Percentiles rank a stretch among this genome's conserved stretches.
Evolutionary conservation across 257 asterid genomes (phyloP).

Genomic region (Nicotiana tabacum): DNA sequence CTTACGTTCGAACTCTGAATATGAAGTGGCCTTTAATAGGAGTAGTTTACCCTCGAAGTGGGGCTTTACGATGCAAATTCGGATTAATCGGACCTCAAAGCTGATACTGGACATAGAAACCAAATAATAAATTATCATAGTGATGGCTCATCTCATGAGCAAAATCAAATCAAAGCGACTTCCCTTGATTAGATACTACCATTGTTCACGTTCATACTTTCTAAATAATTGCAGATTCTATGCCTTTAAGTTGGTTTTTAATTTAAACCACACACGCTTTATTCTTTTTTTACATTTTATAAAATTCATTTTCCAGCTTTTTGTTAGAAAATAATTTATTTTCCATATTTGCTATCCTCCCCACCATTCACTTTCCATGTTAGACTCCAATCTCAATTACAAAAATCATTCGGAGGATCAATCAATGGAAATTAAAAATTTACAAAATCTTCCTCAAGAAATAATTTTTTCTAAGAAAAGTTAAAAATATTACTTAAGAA

Average conservation of each 20-base stretch:
- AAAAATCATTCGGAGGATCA: too few species aligned
- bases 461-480: not conserved
- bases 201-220: conserved; percentile 3
- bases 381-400: not conserved
- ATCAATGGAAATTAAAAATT: not conserved
- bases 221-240: not conserved
- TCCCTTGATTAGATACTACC: not conserved
- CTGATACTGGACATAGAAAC: too few species aligned
- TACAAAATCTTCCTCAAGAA: not conserved
- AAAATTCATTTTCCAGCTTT: not conserved
- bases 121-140: not conserved
- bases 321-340: not conserved
- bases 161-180: not conserved
- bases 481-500: not conserved
- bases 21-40: too few species aligned
- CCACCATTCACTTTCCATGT: not conserved
- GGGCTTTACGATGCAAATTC: too few species aligned
- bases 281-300: not conserved
- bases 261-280: not conserved
- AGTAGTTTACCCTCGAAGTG: too few species aligned
- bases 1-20: too few species aligned
- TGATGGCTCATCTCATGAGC: not conserved
- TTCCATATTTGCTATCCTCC: not conserved
- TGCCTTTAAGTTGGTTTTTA: not conserved
- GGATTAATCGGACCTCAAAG: too few species aligned